Evolutionary conservation across 257 asterid genomes (phyloP), one percentile per base, ranked within the genome.

Genomic region (Prunella vulgaris): DNA sequence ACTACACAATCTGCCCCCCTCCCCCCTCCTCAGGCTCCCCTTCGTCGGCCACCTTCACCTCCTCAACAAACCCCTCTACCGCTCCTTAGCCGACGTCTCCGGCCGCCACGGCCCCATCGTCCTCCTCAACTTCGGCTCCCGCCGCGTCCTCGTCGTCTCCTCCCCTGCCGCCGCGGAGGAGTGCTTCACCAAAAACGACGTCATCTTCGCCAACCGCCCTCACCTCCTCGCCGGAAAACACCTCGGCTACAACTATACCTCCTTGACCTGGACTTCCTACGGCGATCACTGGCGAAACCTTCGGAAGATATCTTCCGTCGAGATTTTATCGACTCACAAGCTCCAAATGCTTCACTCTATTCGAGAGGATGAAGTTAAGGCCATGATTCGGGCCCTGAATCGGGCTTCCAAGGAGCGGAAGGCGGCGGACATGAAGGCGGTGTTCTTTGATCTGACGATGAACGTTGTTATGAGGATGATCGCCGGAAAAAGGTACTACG

Each of bases 261-360:
- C 90, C 10, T 1, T 89, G 7, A 82, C 65, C 4, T 84, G 88
- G 87, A 5, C 83, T 1, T 61, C 92, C 1, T 87, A 87, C 63
- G 87, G 90, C 6, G 87, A 82, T 32, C 92, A 82, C 66, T 89
- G 94, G 95, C 73, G 90, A 10, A 89, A 85, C 66, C 76, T 87
- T 0, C 83, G 95, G 0, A 85, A 72, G 37, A 80, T 87, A 2
- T 68, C 90, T 0, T 72, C 85, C 0, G 33, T 81, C 42, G 95
- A 89, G 74, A 73, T 89, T 8, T 32, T 89, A 4, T 89, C 96
- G 5, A 33, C 83, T 0, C 83, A 82, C 65, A 64, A 86, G 60
- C 83, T 90, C 15, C 90, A 87, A 35, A 9, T 71, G 79, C 84
- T 90, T 10, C 86, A 77, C 2, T 65, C 69, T 22, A 86, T 84